Conservation (phyloP, 2,329 filamentous ascomycete genomes). For the Epichloe brachyelytri region DNA sequence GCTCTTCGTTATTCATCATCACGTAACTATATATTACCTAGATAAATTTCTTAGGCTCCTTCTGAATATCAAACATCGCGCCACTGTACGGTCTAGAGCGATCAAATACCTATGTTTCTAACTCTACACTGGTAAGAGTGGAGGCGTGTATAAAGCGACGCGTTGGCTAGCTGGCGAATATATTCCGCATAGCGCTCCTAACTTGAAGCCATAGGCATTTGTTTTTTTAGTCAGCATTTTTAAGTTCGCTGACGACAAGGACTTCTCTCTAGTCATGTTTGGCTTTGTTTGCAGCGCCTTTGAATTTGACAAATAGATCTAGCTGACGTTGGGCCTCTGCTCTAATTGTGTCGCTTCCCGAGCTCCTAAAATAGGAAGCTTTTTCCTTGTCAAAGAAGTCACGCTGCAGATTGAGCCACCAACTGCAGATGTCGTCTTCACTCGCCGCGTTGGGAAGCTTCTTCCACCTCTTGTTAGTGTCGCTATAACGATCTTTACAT, state of each 20-base stretch:
- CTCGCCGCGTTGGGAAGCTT: neutral
- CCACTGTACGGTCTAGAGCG: constrained; percentile 4
- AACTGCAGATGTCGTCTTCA: neutral
- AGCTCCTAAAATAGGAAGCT: neutral
- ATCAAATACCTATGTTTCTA: constrained; percentile 4
- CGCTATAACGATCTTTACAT: neutral
- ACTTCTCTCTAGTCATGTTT: neutral
- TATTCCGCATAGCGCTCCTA: constrained; percentile 1
- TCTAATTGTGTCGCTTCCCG: neutral
- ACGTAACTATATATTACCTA: constrained; percentile 1
- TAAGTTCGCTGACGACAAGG: neutral
- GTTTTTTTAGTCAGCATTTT: neutral
- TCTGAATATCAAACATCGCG: constrained; percentile 2
- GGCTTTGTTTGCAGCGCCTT: neutral
- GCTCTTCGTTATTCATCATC: constrained; percentile 5
- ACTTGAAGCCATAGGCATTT: constrained; percentile 1
- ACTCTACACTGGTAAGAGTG: neutral
- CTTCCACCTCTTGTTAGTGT: neutral
- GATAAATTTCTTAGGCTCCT: neutral
- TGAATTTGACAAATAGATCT: neutral
- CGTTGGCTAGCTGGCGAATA: neutral
- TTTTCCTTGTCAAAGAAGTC: neutral
- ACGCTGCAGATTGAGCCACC: neutral
- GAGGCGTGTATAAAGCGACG: neutral
- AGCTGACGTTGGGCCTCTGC: neutral